Evolutionary conservation across 441 rosid genomes (phyloP), one percentile per base, ranked within the genome.

Genomic region (Codiaeum variegatum): DNA sequence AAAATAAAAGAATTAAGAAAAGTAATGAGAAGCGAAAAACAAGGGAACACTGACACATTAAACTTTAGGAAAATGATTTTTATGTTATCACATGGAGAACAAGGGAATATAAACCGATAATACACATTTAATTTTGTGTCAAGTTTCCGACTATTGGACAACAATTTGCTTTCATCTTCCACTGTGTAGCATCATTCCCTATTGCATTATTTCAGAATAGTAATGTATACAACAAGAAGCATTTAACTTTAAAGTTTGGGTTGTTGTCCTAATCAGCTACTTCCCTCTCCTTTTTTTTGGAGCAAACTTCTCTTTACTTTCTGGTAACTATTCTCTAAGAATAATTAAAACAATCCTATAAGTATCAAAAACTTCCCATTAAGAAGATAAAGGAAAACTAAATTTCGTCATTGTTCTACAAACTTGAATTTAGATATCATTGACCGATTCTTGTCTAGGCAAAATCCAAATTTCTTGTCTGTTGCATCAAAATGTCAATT

Each of bases 1-100:
- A 72, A 38, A 3, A 34, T 36, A 44, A 51, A 76, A 34, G 12
- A 69, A 65, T 5, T 67, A 67, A 24, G 11, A 28, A 46, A 24
- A 24, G 19, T 15, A 21, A 61, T 4, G 15, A 64, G 68, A 72
- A 69, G 75, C 47, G 70, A 13, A 73, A 80, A 65, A 21, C 28
- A 15, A n/a, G n/a, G 38, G 12, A 16, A 13, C 1, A 72, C 7
- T 5, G n/a, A n/a, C 10, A 23, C 26, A 66, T 38, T 23, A 44
- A 66, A 40, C 54, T 5, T 62, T 38, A 18, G 6, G n/a, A 54
- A 34, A 11, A 49, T n/a, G 8, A 61, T 9, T 6, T 6, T 28
- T 21, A 23, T n/a, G 52, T 23, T 62, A 47, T 42, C 40, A 42
- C n/a, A 36, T 29, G 15, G 8, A 38, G 56, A 55, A 71, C 28